A percentile compares a stretch with the other conserved stretches of the same genome.
phyloP scores from a whole-genome alignment of 306 rosid species.

The Astragalus membranaceus region DNA sequence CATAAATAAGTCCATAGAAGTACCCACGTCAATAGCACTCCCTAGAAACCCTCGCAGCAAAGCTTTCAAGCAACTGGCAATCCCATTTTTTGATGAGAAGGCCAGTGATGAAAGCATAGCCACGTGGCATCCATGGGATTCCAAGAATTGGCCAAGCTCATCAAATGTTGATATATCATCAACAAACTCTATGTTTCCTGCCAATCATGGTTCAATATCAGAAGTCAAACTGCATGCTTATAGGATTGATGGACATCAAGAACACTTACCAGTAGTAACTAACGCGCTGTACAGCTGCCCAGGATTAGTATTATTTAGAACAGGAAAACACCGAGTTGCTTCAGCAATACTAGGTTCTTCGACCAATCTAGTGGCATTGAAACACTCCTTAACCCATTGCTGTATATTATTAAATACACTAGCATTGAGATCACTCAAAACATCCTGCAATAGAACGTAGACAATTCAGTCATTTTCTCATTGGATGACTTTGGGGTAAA shows the following conservation, averaged over 20 bases:
- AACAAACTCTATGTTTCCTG: slow-evolving; percentile 91
- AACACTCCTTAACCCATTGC: slow-evolving; percentile 62
- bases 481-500: neutral
- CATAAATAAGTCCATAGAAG: slow-evolving; percentile 6
- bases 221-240: neutral
- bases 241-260: slow-evolving; percentile 3
- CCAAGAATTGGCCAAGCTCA: slow-evolving; percentile 70
- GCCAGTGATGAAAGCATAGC: slow-evolving; percentile 71
- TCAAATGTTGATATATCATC: slow-evolving; percentile 77
- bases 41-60: slow-evolving; percentile 61
- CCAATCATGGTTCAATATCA: slow-evolving; percentile 23
- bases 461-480: neutral
- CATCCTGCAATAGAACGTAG: slow-evolving; percentile 40
- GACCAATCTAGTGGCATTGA: slow-evolving; percentile 35
- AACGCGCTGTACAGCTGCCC: slow-evolving; percentile 58
- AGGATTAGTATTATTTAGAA: slow-evolving; percentile 36
- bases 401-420: slow-evolving; percentile 50
- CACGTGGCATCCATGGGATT: slow-evolving; percentile 78
- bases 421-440: slow-evolving; percentile 54
- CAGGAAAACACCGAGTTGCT: slow-evolving; percentile 56
- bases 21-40: slow-evolving; percentile 51
- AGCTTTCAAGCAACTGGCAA: slow-evolving; percentile 77
- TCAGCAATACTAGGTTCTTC: slow-evolving; percentile 41
- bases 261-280: slow-evolving; percentile 62
- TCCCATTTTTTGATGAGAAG: slow-evolving; percentile 66